Evolutionary conservation across 495 filamentous ascomycete species (phyloP).

Genomic region (Podospora bellae-mahoneyi): DNA sequence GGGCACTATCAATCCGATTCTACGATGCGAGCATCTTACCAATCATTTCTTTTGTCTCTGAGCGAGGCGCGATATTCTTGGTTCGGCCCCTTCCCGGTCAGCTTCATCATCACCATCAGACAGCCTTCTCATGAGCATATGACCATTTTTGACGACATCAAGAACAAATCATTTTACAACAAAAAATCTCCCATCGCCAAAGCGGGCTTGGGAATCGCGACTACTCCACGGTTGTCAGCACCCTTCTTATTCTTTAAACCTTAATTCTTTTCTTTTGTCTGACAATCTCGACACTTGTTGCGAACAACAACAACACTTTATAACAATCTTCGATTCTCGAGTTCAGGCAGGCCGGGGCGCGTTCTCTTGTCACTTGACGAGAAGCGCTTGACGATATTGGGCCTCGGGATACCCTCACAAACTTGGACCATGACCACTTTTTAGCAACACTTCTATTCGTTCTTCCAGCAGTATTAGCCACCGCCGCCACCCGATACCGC

Average conservation of each 20-base stretch:
- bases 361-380: neutral
- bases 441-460: slow-evolving; percentile 3
- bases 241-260: slow-evolving; percentile 5
- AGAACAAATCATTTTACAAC: slow-evolving; percentile 1
- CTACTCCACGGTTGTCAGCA: slow-evolving; percentile 7
- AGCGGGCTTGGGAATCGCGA: slow-evolving; percentile 7
- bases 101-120: neutral
- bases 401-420: slow-evolving; percentile 7
- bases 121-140: slow-evolving; percentile 6
- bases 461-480: neutral
- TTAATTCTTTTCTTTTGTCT: slow-evolving; percentile 13
- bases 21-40: slow-evolving; percentile 45
- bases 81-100: slow-evolving; percentile 5
- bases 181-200: slow-evolving; percentile 7
- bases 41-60: slow-evolving; percentile 43
- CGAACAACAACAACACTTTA: neutral
- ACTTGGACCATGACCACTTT: slow-evolving; percentile 6
- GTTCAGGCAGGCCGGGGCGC: slow-evolving; percentile 16
- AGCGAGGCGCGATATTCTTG: slow-evolving; percentile 25
- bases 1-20: slow-evolving; percentile 30
- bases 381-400: slow-evolving; percentile 3
- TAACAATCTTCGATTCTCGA: slow-evolving; percentile 8
- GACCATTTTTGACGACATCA: slow-evolving; percentile 2
- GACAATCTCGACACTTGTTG: slow-evolving; percentile 6
- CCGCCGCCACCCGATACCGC: neutral